Conservation (phyloP, 2,329 filamentous ascomycete species). For the Beauveria bassiana region DNA sequence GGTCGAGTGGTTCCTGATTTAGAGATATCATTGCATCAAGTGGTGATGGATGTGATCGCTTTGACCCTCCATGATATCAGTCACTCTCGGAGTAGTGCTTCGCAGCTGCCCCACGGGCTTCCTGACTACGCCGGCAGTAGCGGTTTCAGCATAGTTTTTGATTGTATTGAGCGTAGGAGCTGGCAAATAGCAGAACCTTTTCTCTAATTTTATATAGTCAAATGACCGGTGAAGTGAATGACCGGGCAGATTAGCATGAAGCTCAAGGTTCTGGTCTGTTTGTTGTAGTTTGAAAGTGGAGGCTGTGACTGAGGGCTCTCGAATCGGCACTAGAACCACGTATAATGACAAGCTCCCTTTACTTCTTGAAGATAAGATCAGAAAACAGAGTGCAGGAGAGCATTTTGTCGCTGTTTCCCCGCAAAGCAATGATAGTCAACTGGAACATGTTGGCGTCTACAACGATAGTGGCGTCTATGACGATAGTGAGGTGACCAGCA, state of each 20-base stretch:
- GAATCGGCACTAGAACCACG: no score
- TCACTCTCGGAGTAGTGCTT: background rate
- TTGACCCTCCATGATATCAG: background rate
- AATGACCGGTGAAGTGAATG: no score
- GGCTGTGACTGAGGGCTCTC: no score
- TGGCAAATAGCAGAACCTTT: no score
- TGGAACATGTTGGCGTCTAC: slow-evolving; percentile 12
- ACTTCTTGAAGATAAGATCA: background rate
- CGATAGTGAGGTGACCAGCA: slow-evolving; percentile 14
- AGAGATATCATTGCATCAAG: background rate
- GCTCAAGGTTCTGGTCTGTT: background rate
- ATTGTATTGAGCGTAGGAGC: no score
- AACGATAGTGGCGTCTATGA: slow-evolving; percentile 10
- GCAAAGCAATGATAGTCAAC: slow-evolving; percentile 13
- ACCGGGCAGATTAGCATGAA: no score
- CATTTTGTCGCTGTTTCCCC: background rate
- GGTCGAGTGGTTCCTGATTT: background rate
- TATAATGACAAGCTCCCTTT: background rate
- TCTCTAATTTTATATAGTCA: no score
- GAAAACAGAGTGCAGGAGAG: slow-evolving; percentile 2
- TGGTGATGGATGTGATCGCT: background rate
- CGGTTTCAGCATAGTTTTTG: background rate
- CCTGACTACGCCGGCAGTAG: background rate
- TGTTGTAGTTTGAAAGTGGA: background rate
- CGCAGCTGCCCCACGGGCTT: background rate